Base-by-base conservation (phyloP, 768 basidiomycete genomes). In the Agrocybe chaxingu region DNA sequence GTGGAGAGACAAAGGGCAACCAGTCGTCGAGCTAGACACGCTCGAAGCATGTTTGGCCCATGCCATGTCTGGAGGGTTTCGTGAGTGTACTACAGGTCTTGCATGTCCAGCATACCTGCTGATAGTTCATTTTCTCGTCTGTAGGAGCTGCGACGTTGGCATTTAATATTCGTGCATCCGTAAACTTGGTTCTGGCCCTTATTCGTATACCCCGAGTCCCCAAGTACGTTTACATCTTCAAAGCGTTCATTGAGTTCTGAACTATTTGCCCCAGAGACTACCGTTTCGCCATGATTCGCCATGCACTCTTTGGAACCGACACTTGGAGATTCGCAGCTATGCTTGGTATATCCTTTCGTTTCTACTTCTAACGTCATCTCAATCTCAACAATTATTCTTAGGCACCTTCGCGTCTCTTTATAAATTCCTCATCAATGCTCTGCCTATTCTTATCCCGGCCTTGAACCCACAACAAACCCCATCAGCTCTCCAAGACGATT, bases 271-370 rank as follows among this genome's bases (percentile, higher is more conserved):
- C 4, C 58, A 93, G 89, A 59, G 71, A 80, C n/a, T 67, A 78
- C 48, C 81, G 87, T 8, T 67, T 88, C 7, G 67, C 80, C 3
- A 65, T 93, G 18, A 75, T 97, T 44, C 80, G 87, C 3, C 88
- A 81, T 70, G 94, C 92, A 0, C 72, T 96, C 39, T 89, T 97
- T 57, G 93, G 93, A 0, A 54, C 72, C 37, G 94, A 97, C 61
- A 85, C 90, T 0, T 78, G 87, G 61, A 74, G 94, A 13, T 95
- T 96, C 55, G 90, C 85, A 3, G 82, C 85, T 0, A 95, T 95
- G 92, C 73, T 98, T 34, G 92, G 91, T 85, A 54, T 24, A 66
- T 43, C 18, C 34, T n/a, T 32, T n/a, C 12, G 1, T 49, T 53
- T 48, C 6, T 37, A 42, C 18, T 36, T 34, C 44, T 35, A 35